These are phyloP conservation scores for Conticribra weissflogii DNA, from an alignment of 108 stramenopile genomes.

Conservation along the genomic window DNA sequence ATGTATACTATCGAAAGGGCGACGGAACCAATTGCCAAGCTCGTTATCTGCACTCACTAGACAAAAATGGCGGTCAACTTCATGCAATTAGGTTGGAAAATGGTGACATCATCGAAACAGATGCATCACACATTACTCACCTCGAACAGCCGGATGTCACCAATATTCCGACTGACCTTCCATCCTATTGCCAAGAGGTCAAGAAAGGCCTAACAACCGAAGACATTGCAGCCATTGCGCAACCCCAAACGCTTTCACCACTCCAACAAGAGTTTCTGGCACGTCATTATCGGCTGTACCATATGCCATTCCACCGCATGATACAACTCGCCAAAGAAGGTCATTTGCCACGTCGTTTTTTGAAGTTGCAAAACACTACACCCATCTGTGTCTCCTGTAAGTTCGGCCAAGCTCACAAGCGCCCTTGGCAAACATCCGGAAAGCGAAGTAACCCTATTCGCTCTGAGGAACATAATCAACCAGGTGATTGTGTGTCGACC, in stretches of 20 bases:
- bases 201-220: background rate
- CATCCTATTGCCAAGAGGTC: constrained; percentile 9
- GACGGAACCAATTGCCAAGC: constrained; percentile 1
- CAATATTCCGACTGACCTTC: constrained; percentile 3
- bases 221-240: background rate
- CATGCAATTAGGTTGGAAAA: background rate
- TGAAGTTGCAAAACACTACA: constrained; percentile 4
- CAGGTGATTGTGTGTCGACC: constrained; percentile 45
- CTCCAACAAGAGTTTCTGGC: constrained; percentile 23
- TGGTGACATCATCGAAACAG: background rate
- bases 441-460: constrained; percentile 6
- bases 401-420: constrained; percentile 20
- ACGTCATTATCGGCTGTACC: constrained; percentile 24
- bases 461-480: background rate
- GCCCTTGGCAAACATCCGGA: constrained; percentile 21
- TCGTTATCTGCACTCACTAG: background rate
- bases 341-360: constrained; percentile 12
- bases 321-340: constrained; percentile 14
- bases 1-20: constrained; percentile 9
- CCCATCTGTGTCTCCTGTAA: constrained; percentile 29
- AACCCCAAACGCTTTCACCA: constrained; percentile 21
- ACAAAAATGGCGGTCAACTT: background rate
- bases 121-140: constrained; percentile 3
- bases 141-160: constrained; percentile 21
- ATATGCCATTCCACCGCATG: constrained; percentile 22